phyloP scores from a whole-genome alignment of 2,329 filamentous ascomycete species.

The Nothopassalora personata region DNA sequence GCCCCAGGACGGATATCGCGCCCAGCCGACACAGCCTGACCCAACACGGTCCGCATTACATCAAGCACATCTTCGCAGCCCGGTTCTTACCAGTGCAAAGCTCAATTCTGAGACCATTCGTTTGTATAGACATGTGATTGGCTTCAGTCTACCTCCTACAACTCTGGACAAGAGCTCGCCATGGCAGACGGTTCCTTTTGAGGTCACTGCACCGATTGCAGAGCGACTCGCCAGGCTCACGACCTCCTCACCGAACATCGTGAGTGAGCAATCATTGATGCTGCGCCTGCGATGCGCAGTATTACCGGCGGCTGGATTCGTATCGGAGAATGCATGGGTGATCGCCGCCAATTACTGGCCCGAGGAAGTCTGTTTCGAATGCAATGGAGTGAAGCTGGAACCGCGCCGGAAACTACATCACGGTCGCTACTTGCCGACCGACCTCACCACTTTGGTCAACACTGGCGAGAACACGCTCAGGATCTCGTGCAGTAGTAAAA shows the following conservation, averaged over 20 bases:
- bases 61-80: conserved; percentile 54
- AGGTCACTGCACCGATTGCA: conserved; percentile 37
- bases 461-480: conserved; percentile 59
- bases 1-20: conserved; percentile 20
- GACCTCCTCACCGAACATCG: conserved; percentile 27
- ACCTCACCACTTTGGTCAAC: conserved; percentile 59
- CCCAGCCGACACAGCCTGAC: conserved; percentile 40
- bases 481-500: conserved; percentile 41
- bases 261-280: conserved; percentile 51
- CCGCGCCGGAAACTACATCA: conserved; percentile 66
- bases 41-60: conserved; percentile 51
- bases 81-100: conserved; percentile 34
- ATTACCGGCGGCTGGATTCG: conserved; percentile 30
- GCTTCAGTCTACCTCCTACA: conserved; percentile 47
- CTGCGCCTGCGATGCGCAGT: conserved; percentile 66
- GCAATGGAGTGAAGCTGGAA: conserved; percentile 55
- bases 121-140: conserved; percentile 55
- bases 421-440: conserved; percentile 68
- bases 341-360: conserved; percentile 66
- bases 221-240: conserved; percentile 32
- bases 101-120: neutral
- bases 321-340: conserved; percentile 55
- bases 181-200: conserved; percentile 46
- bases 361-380: conserved; percentile 58
- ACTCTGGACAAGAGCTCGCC: conserved; percentile 28